Evolutionary conservation across 192 early-diverging fungal genomes (phyloP).

Genomic region (Umbelopsis vinacea): DNA sequence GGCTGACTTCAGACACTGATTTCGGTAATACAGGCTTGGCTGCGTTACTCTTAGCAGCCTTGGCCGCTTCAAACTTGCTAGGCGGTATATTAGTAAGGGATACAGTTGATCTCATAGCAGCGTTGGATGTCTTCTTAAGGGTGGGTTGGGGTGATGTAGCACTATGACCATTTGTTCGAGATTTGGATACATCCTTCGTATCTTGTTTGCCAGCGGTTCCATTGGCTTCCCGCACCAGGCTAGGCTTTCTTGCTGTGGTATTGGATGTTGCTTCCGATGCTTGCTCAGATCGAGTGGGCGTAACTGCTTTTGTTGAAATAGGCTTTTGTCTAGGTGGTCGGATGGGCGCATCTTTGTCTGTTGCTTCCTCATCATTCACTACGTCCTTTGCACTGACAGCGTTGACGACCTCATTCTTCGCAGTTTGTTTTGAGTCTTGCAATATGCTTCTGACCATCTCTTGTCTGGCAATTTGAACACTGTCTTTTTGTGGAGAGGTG

Average conservation of each 20-base stretch:
- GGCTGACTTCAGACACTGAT: neutral
- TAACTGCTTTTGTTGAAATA: neutral
- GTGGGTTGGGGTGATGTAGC: neutral
- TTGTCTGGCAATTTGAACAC: neutral
- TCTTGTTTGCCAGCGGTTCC: neutral
- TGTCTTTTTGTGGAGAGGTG: neutral
- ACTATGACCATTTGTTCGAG: neutral
- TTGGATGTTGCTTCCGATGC: neutral
- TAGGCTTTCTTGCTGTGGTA: neutral
- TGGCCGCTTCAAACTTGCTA: slow-evolving; percentile 19
- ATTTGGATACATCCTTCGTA: neutral
- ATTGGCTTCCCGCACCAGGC: neutral
- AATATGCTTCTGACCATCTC: slow-evolving; percentile 15
- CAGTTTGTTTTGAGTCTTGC: neutral
- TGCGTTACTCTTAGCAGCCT: neutral
- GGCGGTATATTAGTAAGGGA: slow-evolving; percentile 10
- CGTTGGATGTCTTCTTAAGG: neutral
- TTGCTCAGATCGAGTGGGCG: neutral
- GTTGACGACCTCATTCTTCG: neutral
- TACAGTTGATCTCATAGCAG: neutral
- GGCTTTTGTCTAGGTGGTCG: slow-evolving; percentile 12
- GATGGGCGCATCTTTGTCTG: slow-evolving; percentile 1
- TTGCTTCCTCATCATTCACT: neutral
- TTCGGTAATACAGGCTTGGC: neutral
- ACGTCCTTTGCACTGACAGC: neutral